phyloP scores from a whole-genome alignment of 495 filamentous ascomycete genomes.

The Aspergillus saccharolyticus region DNA sequence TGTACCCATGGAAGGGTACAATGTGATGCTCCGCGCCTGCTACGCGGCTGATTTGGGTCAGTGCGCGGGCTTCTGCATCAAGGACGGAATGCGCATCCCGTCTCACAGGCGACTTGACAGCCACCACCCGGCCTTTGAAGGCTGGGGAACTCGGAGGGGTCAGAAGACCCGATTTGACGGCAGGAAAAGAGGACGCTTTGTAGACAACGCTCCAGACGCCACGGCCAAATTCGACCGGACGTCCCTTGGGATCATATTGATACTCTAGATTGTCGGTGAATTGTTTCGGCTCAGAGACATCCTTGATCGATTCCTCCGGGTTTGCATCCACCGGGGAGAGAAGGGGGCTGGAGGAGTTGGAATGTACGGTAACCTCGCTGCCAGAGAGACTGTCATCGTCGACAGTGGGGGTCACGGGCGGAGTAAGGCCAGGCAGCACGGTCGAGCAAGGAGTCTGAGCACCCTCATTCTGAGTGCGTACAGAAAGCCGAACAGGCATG shows the following conservation, averaged over 20 bases:
- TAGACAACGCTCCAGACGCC: constrained; percentile 62
- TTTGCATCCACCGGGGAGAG: constrained; percentile 7
- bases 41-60: constrained; percentile 43
- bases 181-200: constrained; percentile 30
- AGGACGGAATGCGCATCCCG: constrained; percentile 47
- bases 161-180: constrained; percentile 9
- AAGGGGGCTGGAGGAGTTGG: constrained; percentile 7
- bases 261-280: constrained; percentile 37
- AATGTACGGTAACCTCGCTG: constrained; percentile 12
- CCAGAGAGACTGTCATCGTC: constrained; percentile 18
- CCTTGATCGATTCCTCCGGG: background rate
- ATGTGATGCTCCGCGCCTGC: constrained; percentile 35
- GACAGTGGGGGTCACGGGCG: constrained; percentile 35
- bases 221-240: constrained; percentile 44
- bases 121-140: constrained; percentile 33
- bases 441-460: constrained; percentile 10
- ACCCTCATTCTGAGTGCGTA: constrained; percentile 24
- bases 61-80: constrained; percentile 45
- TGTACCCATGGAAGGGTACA: constrained; percentile 54
- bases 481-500: constrained; percentile 27
- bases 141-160: constrained; percentile 49
- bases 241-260: constrained; percentile 23
- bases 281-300: constrained; percentile 12
- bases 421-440: constrained; percentile 26
- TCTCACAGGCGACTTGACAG: constrained; percentile 51